Evolutionary conservation across 345 rosid species (phyloP).

Genomic region (Punica granatum): DNA sequence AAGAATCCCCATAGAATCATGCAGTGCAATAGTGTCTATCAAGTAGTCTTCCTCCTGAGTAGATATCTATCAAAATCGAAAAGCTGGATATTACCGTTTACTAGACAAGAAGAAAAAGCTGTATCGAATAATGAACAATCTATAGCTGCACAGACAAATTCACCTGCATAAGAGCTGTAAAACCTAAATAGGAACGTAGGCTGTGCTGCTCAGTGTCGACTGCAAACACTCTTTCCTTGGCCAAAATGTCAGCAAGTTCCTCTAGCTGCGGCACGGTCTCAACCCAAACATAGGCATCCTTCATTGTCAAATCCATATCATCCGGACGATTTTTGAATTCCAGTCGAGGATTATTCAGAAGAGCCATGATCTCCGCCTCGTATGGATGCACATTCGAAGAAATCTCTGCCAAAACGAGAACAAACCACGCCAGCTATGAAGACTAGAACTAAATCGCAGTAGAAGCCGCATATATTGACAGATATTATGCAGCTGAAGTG

Average conservation of each 20-base stretch:
- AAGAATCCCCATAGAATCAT: slow-evolving; percentile 66
- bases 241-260: slow-evolving; percentile 54
- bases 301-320: slow-evolving; percentile 31
- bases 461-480: background rate
- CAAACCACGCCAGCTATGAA: background rate
- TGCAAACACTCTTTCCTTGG: slow-evolving; percentile 45
- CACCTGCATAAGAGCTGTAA: slow-evolving; percentile 88
- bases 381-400: slow-evolving; percentile 50
- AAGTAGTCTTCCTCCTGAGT: slow-evolving; percentile 55
- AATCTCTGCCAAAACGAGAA: slow-evolving; percentile 31
- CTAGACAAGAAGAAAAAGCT: background rate
- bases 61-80: slow-evolving; percentile 46
- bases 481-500: background rate
- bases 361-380: slow-evolving; percentile 44
- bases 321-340: slow-evolving; percentile 24
- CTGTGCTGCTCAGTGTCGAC: slow-evolving; percentile 97
- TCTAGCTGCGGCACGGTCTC: slow-evolving; percentile 53
- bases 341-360: slow-evolving; percentile 40
- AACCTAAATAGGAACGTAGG: slow-evolving; percentile 70
- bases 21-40: slow-evolving; percentile 73
- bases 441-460: background rate
- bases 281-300: slow-evolving; percentile 54
- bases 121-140: background rate
- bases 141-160: background rate
- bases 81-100: background rate